Conservation (phyloP, 345 rosid genomes). For the Boechera stricta region DNA sequence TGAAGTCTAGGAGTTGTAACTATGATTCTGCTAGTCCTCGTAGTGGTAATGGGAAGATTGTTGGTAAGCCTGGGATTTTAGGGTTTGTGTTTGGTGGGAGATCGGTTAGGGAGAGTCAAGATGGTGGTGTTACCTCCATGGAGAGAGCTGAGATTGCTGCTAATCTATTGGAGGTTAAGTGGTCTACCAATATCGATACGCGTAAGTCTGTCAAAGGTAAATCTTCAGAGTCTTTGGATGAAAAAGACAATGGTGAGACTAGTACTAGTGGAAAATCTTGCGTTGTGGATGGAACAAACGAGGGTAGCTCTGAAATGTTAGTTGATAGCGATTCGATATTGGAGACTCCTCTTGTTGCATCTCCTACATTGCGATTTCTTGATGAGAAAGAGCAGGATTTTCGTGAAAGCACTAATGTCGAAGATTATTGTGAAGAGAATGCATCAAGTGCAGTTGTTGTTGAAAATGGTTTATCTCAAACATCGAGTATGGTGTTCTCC, state of each 20-base stretch:
- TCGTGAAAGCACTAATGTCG: slow-evolving; percentile 45
- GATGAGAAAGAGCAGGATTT: slow-evolving; percentile 50
- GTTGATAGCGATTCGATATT: slow-evolving; percentile 34
- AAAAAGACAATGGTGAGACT: not conserved
- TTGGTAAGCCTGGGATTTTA: slow-evolving; percentile 60
- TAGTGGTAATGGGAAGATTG: slow-evolving; percentile 49
- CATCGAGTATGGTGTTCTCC: slow-evolving; percentile 45
- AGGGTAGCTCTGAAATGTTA: not conserved
- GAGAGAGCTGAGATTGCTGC: slow-evolving; percentile 92
- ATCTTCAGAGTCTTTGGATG: slow-evolving; percentile 12
- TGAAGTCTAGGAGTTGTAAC: slow-evolving; percentile 60
- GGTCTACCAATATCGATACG: slow-evolving; percentile 82
- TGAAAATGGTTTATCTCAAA: slow-evolving; percentile 44
- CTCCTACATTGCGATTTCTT: slow-evolving; percentile 40
- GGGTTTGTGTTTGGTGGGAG: slow-evolving; percentile 75
- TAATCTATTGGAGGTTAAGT: slow-evolving; percentile 78
- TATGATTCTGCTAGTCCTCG: slow-evolving; percentile 48
- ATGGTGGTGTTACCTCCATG: slow-evolving; percentile 56
- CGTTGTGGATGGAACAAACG: not conserved
- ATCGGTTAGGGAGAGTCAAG: slow-evolving; percentile 48
- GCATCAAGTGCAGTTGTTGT: slow-evolving; percentile 40
- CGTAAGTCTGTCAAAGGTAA: slow-evolving; percentile 47
- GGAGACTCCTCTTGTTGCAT: slow-evolving; percentile 49
- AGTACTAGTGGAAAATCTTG: not conserved
- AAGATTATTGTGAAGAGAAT: slow-evolving; percentile 46